phyloP scores from a whole-genome alignment of 768 basidiomycete species.

The Suillus hirtellus region DNA sequence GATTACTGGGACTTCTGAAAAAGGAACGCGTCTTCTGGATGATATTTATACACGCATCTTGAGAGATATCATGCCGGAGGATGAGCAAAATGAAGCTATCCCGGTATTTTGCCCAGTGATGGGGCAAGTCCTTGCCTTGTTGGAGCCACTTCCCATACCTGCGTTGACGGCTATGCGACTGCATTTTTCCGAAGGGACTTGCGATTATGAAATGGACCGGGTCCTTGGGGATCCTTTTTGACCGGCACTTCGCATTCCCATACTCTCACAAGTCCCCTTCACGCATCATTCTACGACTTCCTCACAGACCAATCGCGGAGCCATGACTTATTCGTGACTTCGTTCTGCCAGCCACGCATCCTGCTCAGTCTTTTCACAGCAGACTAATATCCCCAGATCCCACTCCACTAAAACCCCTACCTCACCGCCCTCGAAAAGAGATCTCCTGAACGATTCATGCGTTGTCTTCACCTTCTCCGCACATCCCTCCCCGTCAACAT shows the following conservation, averaged over 20 bases:
- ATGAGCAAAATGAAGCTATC: background rate
- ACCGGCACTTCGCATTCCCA: no score
- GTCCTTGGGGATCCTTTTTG: background rate
- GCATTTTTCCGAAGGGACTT: constrained; percentile 6
- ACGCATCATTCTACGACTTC: no score
- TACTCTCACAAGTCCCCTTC: no score
- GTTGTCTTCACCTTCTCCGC: constrained; percentile 29
- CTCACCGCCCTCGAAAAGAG: constrained; percentile 24
- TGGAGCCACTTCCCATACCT: constrained; percentile 7
- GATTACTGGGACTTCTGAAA: background rate
- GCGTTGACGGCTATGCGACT: background rate
- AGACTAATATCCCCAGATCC: constrained; percentile 28
- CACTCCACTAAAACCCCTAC: constrained; percentile 21
- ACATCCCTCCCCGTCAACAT: constrained; percentile 26
- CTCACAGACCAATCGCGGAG: no score
- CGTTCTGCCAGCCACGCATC: constrained; percentile 23
- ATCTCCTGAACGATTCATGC: constrained; percentile 22
- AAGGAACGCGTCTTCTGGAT: constrained; percentile 8
- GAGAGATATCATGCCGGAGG: background rate
- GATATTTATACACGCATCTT: background rate
- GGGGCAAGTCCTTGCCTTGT: background rate
- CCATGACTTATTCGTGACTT: constrained; percentile 11
- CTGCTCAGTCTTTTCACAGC: constrained; percentile 32
- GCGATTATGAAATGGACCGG: constrained; percentile 21
- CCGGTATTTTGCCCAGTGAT: constrained; percentile 1